phyloP scores from a whole-genome alignment of 768 basidiomycete species.

The Rhodocollybia butyracea region DNA sequence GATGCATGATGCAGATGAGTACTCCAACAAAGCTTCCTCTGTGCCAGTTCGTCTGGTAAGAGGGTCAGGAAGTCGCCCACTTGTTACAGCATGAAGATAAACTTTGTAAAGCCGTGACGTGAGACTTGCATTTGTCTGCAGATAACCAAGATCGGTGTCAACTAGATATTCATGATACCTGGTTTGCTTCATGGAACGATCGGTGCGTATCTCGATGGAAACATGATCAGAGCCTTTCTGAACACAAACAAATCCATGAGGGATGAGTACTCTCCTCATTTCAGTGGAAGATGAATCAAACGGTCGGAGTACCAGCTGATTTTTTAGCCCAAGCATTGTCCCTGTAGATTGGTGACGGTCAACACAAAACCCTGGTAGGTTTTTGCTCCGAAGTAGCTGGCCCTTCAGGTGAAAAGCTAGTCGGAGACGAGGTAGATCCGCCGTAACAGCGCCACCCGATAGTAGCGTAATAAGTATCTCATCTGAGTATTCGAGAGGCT shows the following conservation, averaged over 20 bases:
- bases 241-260: background rate
- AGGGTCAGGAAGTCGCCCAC: slow-evolving; percentile 29
- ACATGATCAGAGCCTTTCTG: background rate
- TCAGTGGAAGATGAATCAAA: slow-evolving; percentile 22
- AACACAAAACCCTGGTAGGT: slow-evolving; percentile 15
- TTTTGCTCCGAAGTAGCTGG: slow-evolving; percentile 9
- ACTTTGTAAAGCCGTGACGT: slow-evolving; percentile 23
- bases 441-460: background rate
- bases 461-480: slow-evolving; percentile 21
- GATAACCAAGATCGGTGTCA: slow-evolving; percentile 25
- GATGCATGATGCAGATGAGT: slow-evolving; percentile 24
- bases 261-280: slow-evolving; percentile 12
- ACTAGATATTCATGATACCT: slow-evolving; percentile 26
- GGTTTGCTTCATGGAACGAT: background rate
- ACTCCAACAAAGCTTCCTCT: slow-evolving; percentile 30
- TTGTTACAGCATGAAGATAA: slow-evolving; percentile 34
- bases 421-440: slow-evolving; percentile 26
- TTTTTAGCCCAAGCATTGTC: slow-evolving; percentile 30
- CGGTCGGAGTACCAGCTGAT: slow-evolving; percentile 26
- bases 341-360: slow-evolving; percentile 28
- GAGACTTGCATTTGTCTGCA: slow-evolving; percentile 23
- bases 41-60: slow-evolving; percentile 31
- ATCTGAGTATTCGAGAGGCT: slow-evolving; percentile 19
- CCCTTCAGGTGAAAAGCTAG: slow-evolving; percentile 28
- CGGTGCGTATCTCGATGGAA: background rate